These are phyloP conservation scores for Phytophthora uliginosa DNA, from an alignment of 352 stramenopile genomes.

Conservation along the genomic window DNA sequence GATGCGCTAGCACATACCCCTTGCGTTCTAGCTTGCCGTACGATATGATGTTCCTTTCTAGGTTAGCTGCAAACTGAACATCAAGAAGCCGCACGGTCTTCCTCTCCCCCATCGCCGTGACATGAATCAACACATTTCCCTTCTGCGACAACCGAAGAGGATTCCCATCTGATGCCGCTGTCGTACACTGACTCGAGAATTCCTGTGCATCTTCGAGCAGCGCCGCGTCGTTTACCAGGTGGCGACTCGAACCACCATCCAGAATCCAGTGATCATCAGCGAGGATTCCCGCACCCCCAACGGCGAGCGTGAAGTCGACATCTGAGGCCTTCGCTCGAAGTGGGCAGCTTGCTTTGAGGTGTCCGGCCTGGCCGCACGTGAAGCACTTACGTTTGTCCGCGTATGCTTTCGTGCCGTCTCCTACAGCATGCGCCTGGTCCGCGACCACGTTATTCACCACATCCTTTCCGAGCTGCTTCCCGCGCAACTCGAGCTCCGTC, in stretches of 20 bases:
- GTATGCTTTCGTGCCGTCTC: too few species aligned
- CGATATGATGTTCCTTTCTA: conserved; percentile 30
- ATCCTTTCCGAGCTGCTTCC: conserved; percentile 1
- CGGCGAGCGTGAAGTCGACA: conserved; percentile 6
- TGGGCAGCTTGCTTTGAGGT: conserved; percentile 13
- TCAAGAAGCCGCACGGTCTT: conserved; percentile 8
- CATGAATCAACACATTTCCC: conserved; percentile 7
- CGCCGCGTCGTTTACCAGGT: conserved; percentile 20
- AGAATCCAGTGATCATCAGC: conserved; percentile 13
- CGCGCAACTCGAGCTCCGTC: conserved; percentile 13
- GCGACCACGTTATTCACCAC: conserved; percentile 11
- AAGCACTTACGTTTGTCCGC: conserved; percentile 16
- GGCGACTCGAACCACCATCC: conserved; percentile 9
- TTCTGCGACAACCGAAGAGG: conserved; percentile 2
- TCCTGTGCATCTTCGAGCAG: conserved; percentile 13
- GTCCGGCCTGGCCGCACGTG: conserved; percentile 3
- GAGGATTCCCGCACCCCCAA: neutral
- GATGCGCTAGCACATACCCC: conserved; percentile 1
- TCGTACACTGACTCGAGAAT: conserved; percentile 11
- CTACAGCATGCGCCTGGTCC: too few species aligned
- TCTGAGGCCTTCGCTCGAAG: neutral
- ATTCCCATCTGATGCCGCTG: neutral
- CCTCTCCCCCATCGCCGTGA: neutral
- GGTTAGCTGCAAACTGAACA: conserved; percentile 11
- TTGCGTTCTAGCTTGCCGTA: conserved; percentile 26